Base-by-base conservation (phyloP, 208 protist genomes). In the Crithidia acanthocephali region DNA sequence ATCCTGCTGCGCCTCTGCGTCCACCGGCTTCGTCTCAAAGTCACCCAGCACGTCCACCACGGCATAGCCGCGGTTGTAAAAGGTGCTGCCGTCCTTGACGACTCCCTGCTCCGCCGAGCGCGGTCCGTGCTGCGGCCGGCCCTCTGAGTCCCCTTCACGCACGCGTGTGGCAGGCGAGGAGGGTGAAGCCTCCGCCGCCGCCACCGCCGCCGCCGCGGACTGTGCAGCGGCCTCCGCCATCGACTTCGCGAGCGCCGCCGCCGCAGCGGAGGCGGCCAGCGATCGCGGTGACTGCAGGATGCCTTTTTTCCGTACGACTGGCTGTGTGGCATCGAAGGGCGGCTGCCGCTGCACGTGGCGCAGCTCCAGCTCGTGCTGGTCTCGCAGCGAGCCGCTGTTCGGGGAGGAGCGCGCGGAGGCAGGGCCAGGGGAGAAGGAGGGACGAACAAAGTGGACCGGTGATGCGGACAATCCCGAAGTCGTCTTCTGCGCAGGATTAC, bases 281-380 rank as follows among this genome's bases (percentile, higher is more conserved):
- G 62, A 68, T 0, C 62, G 47, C 11, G 62, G 62, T 35, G 62
- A 68, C 62, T 58, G 62, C 35, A 58, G 33, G 18, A 30, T 35
- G 0, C 30, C 48, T 0, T 32, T 23, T 13, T 35, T 58, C 27
- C 6, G 50, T 18, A 28, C 22, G 6, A 28, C 16, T 6, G 2
- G 8, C 22, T 6, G 8, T 35, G 51, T 8, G 28, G 9, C 27
- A 5, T 1, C 28, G 52, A 5, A 13, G 23, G 1, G 28, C 30
- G 45, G 37, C 35, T 11, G 27, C 18, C 32, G 70, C 45, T 67
- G 59, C 6, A 40, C 25, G 25, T 64, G 30, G 4, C 27, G 51
- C 22, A 50, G 48, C 58, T 58, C 47, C 35, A 73, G 37, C 13
- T 51, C 60, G 0, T 56, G 50, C 59, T 67, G 35, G 15, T 74